Conservation (phyloP, 805 yeast genomes). For the Hanseniaspora clermontiae region DNA sequence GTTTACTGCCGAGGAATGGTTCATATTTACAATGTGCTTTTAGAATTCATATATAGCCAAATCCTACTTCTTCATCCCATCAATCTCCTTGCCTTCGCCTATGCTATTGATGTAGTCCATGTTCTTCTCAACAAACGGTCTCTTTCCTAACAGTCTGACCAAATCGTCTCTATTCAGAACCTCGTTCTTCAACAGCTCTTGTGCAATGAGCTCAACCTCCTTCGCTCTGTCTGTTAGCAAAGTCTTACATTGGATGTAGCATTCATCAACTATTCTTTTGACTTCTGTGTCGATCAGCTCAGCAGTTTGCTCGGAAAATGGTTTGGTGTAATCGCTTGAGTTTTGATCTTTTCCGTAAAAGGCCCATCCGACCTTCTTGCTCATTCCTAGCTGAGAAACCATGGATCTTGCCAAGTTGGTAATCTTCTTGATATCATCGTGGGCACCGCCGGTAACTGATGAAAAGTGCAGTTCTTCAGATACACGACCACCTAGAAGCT, state of each 20-base stretch:
- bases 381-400: constrained; percentile 84
- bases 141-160: constrained; percentile 74
- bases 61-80: neutral
- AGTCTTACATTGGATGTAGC: constrained; percentile 58
- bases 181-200: constrained; percentile 73
- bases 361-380: constrained; percentile 61
- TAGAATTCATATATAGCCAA: neutral
- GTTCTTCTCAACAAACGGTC: constrained; percentile 83
- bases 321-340: constrained; percentile 58
- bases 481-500: constrained; percentile 88
- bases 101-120: constrained; percentile 59
- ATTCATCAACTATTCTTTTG: constrained; percentile 60
- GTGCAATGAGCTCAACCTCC: constrained; percentile 76
- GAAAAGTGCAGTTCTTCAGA: constrained; percentile 80
- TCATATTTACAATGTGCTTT: neutral
- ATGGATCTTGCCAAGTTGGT: constrained; percentile 79
- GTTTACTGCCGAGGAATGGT: neutral
- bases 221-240: constrained; percentile 55
- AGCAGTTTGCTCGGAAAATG: constrained; percentile 82
- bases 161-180: constrained; percentile 88
- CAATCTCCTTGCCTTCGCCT: constrained; percentile 39
- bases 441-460: constrained; percentile 82
- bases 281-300: constrained; percentile 72
- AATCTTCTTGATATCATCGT: constrained; percentile 84
- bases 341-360: constrained; percentile 38